Evolutionary conservation across 805 yeast genomes (phyloP), one percentile per base, ranked within the genome.

Genomic region (Ogataea nitratoaversa): DNA sequence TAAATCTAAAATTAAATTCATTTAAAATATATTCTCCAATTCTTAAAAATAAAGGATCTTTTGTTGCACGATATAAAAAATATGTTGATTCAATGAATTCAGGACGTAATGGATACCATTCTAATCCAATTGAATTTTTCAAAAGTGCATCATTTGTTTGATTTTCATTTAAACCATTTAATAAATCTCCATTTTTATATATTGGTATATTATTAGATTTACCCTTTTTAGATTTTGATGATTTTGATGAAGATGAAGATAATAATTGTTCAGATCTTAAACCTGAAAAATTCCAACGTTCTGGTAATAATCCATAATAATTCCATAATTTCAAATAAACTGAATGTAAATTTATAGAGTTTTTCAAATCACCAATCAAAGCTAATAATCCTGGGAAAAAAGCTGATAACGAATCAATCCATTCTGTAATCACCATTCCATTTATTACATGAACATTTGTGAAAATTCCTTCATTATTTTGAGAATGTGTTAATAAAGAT

Each of bases 101-200:
- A 0, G 98, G 98, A 40, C 98, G 67, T 32, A 90, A 66, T 2
- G 96, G 96, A 54, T 87, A 90, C 96, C 96, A 90, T 56, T 86
- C 95, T 25, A 88, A 63, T 0, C 76, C 66, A 3, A 84, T 62
- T 1, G 76, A 65, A 32, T 65, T 65, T 5, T 49, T 46, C 18
- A 60, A 47, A 12, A 57, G 31, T 2, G 52, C 33, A 22, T 55
- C 54, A 19, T 55, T 44, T 1, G 63, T 59, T 17, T 47, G 43
- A 11, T 50, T 52, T 3, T 30, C 9, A 23, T 50, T 41, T 19
- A 57, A 43, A 1, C 59, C 56, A 11, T 41, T 38, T 8, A 57
- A 42, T 2, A 47, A 19, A 34, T 52, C 50, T 6, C 56, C 54
- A 19, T 42, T 37, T 24, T 41, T 42, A 32, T 52, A 53, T n/a